Base-by-base conservation (phyloP, 2,329 filamentous ascomycete genomes). In the Xylariaceae sp. region DNA sequence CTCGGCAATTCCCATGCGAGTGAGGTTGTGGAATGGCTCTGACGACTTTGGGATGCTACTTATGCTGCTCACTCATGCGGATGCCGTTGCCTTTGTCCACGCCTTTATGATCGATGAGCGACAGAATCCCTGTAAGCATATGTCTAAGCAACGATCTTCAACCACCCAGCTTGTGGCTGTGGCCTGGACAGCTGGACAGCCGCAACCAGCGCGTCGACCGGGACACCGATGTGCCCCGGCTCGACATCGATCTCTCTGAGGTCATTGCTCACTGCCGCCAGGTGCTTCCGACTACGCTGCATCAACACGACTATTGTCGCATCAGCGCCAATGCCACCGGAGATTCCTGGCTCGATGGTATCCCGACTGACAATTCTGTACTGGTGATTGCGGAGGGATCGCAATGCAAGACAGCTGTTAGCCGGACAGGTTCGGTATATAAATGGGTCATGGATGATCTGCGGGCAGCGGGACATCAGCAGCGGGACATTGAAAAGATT, bases 201-300 rank as follows among this genome's bases (percentile, higher is more conserved):
- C 64, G 69, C 31, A 63, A 60, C 7, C 62, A 64, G 53, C 58
- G 67, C 9, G 35, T 70, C 44, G 50, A 61, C 6, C 60, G 61
- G 47, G 61, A 53, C 1, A 44, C 58, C 9, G 48, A 55, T n/a
- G 60, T 66, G 9, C 59, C 65, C 12, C 71, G 70, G 70, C 64
- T 72, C 52, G 70, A 72, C 37, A 55, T 70, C 29, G 71, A 72
- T 47, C 51, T 70, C 12, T 67, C 68, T 35, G 68, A 71, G 12
- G 69, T 71, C 7, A 57, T 70, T n/a, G 62, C 62, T 4, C 59
- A 72, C 39, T 68, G 70, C 4, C 51, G 53, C 6, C 60, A 60
- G 39, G 56, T 71, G 3, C 58, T 67, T 27, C 57, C 57, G 0
- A 48, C 47, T 1, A 59, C 64, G 2, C 47, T 54, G 8, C 61